Evolutionary conservation across 2,329 filamentous ascomycete genomes (phyloP).

Genomic region (Monosporascus sp.): DNA sequence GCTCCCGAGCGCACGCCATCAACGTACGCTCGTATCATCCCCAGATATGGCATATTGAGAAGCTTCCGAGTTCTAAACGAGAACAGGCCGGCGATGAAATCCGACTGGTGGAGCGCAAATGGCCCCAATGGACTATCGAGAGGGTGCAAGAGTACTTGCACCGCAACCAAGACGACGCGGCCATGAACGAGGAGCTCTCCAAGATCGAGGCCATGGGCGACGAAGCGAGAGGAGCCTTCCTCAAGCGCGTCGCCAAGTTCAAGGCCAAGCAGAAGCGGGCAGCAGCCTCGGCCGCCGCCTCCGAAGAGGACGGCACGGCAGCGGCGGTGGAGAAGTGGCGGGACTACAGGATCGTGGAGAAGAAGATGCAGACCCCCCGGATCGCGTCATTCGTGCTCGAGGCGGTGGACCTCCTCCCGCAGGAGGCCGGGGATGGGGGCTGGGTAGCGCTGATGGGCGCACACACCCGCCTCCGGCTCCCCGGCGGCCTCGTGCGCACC

Average conservation of each 20-base stretch:
- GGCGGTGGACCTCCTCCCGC: constrained; percentile 25
- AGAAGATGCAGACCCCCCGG: constrained; percentile 42
- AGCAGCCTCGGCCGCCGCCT: constrained; percentile 1
- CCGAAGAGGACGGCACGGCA: constrained; percentile 1
- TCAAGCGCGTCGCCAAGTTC: constrained; percentile 43
- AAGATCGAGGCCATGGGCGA: constrained; percentile 44
- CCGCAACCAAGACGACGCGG: constrained; percentile 43
- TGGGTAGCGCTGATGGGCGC: constrained; percentile 33
- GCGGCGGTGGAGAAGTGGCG: constrained; percentile 32
- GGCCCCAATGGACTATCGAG: constrained; percentile 58
- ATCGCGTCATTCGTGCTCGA: constrained; percentile 50
- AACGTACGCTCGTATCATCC: too few species aligned
- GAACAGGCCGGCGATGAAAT: constrained; percentile 48
- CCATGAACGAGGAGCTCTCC: constrained; percentile 47
- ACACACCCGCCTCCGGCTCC: constrained; percentile 52
- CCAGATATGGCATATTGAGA: too few species aligned
- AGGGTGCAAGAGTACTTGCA: constrained; percentile 58
- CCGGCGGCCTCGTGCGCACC: constrained; percentile 48
- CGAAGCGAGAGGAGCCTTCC: constrained; percentile 44
- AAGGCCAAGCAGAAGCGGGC: constrained; percentile 24
- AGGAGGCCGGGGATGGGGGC: constrained; percentile 28
- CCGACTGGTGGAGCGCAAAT: constrained; percentile 45
- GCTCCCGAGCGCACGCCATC: too few species aligned
- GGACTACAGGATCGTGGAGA: constrained; percentile 42
- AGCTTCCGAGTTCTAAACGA: background rate